Evolutionary conservation across 2,329 filamentous ascomycete genomes (phyloP), one percentile per base, ranked within the genome.

Genomic region (Verticillium zaregamsianum): DNA sequence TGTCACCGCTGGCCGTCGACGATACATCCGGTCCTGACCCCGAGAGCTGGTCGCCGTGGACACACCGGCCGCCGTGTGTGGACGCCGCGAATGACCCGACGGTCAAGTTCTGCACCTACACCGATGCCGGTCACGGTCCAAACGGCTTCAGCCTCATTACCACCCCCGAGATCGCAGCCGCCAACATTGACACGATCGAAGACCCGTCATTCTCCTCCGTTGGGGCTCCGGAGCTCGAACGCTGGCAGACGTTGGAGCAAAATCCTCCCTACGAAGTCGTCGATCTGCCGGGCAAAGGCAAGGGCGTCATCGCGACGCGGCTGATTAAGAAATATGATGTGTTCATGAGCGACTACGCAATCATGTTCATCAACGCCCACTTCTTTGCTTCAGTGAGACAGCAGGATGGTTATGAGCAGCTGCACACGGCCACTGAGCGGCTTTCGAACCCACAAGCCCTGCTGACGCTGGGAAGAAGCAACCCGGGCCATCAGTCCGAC

Each of bases 121-220:
- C 69, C 17, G 69, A 72, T 61, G 59, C 66, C 0, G 65, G 61
- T 20, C 68, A 71, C 45, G 71, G 69, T 3, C 33, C 58, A 15
- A 64, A 67, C n/a, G 74, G 74, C 23, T 64, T 76, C 59, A 75
- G 72, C 58, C 63, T 78, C 39, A 67, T 77, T 59, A 72, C 74
- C 4, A 74, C 67, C 1, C 74, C 74, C 0, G 69, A 73, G 58
- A 68, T 66, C 9, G 73, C 74, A 0, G 72, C 74, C 0, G 67
- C 67, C 56, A 70, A 66, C 33, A 59, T 70, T 17, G 62, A 68
- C 3, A 66, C 72, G 33, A 61, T 76, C 2, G 67, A 74, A 59
- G 68, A 72, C 59, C 60, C 63, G 4, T 68, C 69, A 9, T 25
- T 57, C n/a, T 68, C 70, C 8, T 23, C 52, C 57, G 8, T 28